Conservation (phyloP, 257 asterid genomes). For the Penstemon newberryi region DNA sequence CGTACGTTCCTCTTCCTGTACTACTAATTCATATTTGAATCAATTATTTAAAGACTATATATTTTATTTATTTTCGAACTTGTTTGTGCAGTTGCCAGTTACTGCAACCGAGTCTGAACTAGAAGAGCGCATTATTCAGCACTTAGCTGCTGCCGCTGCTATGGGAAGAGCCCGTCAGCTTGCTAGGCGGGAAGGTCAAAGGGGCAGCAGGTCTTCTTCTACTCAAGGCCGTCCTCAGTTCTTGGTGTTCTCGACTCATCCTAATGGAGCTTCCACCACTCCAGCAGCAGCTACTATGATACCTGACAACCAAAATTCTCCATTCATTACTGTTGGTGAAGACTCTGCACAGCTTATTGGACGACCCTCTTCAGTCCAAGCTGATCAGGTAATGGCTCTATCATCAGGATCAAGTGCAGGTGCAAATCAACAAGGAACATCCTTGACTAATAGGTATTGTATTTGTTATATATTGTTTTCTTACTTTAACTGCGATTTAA, state of each 20-base stretch:
- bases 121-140: constrained; percentile 89
- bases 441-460: constrained; percentile 52
- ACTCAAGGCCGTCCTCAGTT: constrained; percentile 76
- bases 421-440: constrained; percentile 45
- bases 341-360: constrained; percentile 44
- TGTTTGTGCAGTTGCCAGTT: constrained; percentile 63
- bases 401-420: constrained; percentile 48
- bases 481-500: background rate
- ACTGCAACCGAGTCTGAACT: constrained; percentile 85
- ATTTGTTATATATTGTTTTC: background rate
- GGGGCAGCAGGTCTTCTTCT: constrained; percentile 54
- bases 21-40: background rate
- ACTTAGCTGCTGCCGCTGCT: constrained; percentile 91
- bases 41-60: background rate
- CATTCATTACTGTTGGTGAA: constrained; percentile 49
- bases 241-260: constrained; percentile 71
- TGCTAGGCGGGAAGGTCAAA: constrained; percentile 76
- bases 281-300: constrained; percentile 39
- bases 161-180: constrained; percentile 92
- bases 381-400: constrained; percentile 45
- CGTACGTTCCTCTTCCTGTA: constrained; percentile 45
- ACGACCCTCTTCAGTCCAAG: constrained; percentile 41
- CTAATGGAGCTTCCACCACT: constrained; percentile 47
- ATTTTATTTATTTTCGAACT: background rate
- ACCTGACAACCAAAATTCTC: constrained; percentile 42